A percentile compares a stretch with the other conserved stretches of the same genome.
phyloP scores from a whole-genome alignment of 169 alveolate genomes.

The Amoebophrya sp. region DNA sequence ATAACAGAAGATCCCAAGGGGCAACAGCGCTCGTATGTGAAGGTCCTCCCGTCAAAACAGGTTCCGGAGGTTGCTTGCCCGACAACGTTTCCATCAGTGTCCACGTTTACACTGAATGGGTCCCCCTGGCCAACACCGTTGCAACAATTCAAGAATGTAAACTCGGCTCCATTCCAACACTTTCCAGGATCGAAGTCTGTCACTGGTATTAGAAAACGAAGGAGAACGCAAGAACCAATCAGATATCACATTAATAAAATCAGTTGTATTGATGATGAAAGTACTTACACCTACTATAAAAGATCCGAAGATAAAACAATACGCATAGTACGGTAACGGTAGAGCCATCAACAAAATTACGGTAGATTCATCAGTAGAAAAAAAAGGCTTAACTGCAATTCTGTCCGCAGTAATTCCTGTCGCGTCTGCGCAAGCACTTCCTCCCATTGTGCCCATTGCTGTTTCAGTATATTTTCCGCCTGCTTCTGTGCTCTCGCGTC shows the following conservation, averaged over 20 bases:
- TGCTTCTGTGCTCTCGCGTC: neutral
- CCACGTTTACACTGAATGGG: neutral
- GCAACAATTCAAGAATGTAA: neutral
- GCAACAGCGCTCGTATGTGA: neutral
- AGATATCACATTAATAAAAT: too few relatives aligned
- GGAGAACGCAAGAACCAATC: too few relatives aligned
- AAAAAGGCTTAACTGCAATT: too few relatives aligned
- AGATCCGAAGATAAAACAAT: too few relatives aligned
- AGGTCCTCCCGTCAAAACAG: neutral
- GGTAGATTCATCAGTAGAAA: too few relatives aligned
- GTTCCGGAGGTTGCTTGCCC: neutral
- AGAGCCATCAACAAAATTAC: too few relatives aligned
- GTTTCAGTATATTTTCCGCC: neutral
- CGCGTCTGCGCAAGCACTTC: neutral
- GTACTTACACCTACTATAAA: too few relatives aligned
- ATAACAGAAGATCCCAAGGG: too few relatives aligned
- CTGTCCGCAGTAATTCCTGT: neutral
- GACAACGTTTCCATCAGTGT: neutral
- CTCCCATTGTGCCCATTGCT: neutral
- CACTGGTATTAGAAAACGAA: too few relatives aligned
- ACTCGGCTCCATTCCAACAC: neutral
- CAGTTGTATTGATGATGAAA: too few relatives aligned
- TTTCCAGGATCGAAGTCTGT: neutral
- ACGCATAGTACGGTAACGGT: too few relatives aligned
- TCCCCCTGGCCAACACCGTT: neutral